Conservation (phyloP, 495 filamentous ascomycete species). For the Penicillium psychrofluorescens region DNA sequence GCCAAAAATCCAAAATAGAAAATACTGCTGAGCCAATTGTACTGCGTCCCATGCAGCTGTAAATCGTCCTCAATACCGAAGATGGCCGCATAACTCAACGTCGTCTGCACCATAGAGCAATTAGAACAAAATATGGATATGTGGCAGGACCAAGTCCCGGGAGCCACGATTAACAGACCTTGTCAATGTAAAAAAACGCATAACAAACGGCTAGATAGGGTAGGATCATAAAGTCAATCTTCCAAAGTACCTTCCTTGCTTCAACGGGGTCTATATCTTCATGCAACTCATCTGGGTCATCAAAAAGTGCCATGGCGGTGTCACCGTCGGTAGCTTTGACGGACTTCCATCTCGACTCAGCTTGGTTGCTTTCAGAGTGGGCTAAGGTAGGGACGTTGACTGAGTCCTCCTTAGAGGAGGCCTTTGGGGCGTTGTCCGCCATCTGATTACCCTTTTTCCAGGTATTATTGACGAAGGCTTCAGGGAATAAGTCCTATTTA, state of each 20-base stretch:
- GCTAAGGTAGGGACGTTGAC: slow-evolving; percentile 14
- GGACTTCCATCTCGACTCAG: slow-evolving; percentile 19
- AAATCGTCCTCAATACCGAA: slow-evolving; percentile 49
- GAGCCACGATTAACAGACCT: slow-evolving; percentile 24
- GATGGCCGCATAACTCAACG: slow-evolving; percentile 50
- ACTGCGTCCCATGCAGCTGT: slow-evolving; percentile 39
- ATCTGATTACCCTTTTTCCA: neutral
- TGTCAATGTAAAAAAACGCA: slow-evolving; percentile 55
- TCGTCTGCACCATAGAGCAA: slow-evolving; percentile 41
- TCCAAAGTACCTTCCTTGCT: slow-evolving; percentile 42
- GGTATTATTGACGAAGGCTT: too few relatives aligned
- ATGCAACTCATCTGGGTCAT: slow-evolving; percentile 30
- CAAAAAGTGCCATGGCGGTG: slow-evolving; percentile 38
- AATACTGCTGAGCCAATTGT: slow-evolving; percentile 41
- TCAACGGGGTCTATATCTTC: slow-evolving; percentile 43
- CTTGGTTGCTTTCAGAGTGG: slow-evolving; percentile 19
- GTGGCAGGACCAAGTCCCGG: slow-evolving; percentile 3
- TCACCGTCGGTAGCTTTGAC: slow-evolving; percentile 31
- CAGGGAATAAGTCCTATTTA: neutral
- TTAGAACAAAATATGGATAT: slow-evolving; percentile 15
- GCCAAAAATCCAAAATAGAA: slow-evolving; percentile 47
- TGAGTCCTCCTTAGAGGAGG: slow-evolving; percentile 17
- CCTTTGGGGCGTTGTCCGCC: neutral
- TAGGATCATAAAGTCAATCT: slow-evolving; percentile 47
- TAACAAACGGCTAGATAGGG: slow-evolving; percentile 50